Conservation (phyloP, 805 yeast species). For the Henningerozyma blattae region DNA sequence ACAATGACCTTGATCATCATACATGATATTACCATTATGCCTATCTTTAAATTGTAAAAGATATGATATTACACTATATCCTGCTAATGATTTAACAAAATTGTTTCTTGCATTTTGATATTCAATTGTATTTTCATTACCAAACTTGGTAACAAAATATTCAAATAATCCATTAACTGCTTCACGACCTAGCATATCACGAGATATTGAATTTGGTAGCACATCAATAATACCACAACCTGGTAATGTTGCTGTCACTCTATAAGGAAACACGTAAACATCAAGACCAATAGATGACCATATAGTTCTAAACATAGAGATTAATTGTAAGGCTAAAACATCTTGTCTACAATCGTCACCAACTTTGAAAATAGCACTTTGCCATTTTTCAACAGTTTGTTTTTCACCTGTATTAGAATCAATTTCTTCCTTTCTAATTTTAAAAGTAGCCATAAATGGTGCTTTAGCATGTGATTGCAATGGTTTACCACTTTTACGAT, state of each 20-base stretch:
- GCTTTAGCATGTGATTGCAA: slow-evolving; percentile 98
- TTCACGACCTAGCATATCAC: slow-evolving; percentile 98
- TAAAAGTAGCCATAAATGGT: slow-evolving; percentile 94
- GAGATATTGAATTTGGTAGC: slow-evolving; percentile 83
- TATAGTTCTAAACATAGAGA: slow-evolving; percentile 81
- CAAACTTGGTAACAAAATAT: slow-evolving; percentile 83
- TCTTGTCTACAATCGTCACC: slow-evolving; percentile 99
- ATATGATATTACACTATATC: slow-evolving; percentile 85
- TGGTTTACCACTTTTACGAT: slow-evolving; percentile 85
- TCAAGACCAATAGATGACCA: slow-evolving; percentile 86
- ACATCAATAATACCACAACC: slow-evolving; percentile 99
- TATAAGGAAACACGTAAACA: slow-evolving; percentile 79
- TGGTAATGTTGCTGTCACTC: slow-evolving; percentile 97
- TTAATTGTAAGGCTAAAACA: slow-evolving; percentile 82
- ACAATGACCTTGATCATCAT: slow-evolving; percentile 89
- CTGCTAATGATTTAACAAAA: slow-evolving; percentile 88
- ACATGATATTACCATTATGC: slow-evolving; percentile 96
- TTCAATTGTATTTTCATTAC: slow-evolving; percentile 83
- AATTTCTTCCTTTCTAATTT: slow-evolving; percentile 49
- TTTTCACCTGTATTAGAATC: slow-evolving; percentile 28
- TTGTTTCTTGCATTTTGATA: slow-evolving; percentile 88
- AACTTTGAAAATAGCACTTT: slow-evolving; percentile 94
- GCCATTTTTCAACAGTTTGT: slow-evolving; percentile 59
- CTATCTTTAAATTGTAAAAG: slow-evolving; percentile 90
- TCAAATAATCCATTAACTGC: slow-evolving; percentile 96